Evolutionary conservation across 176 grass and related monocot genomes (phyloP).

Genomic region (Raddia guianensis): DNA sequence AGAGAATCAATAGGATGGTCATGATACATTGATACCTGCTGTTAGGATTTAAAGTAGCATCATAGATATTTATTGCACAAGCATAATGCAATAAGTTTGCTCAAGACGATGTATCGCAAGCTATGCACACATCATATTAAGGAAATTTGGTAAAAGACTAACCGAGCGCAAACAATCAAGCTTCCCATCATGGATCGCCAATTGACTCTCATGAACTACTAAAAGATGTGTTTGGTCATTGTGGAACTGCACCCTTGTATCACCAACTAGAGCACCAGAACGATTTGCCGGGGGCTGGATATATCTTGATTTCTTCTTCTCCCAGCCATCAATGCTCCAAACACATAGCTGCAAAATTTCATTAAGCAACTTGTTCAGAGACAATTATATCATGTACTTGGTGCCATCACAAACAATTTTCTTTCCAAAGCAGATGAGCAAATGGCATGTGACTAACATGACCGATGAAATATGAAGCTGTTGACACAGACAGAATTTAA

Average conservation of each 20-base stretch:
- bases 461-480: neutral
- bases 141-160: constrained; percentile 37
- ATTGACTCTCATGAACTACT: constrained; percentile 90
- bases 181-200: constrained; percentile 91
- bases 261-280: constrained; percentile 71
- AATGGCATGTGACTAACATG: constrained; percentile 15
- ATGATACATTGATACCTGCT: neutral
- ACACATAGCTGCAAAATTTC: constrained; percentile 74
- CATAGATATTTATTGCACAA: neutral
- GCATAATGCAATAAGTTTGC: neutral
- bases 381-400: neutral
- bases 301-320: constrained; percentile 90
- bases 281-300: constrained; percentile 73
- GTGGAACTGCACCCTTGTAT: constrained; percentile 97
- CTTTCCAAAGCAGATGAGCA: neutral
- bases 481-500: neutral
- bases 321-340: constrained; percentile 98
- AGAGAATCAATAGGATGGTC: constrained; percentile 22
- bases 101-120: neutral
- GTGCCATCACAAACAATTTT: neutral
- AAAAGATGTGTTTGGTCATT: constrained; percentile 96
- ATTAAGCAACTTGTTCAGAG: constrained; percentile 15
- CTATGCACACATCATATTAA: neutral
- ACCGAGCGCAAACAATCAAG: constrained; percentile 84
- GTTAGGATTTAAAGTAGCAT: neutral